These are phyloP conservation scores for Purshia tridentata DNA, from an alignment of 306 rosid species.

Conservation along the genomic window DNA sequence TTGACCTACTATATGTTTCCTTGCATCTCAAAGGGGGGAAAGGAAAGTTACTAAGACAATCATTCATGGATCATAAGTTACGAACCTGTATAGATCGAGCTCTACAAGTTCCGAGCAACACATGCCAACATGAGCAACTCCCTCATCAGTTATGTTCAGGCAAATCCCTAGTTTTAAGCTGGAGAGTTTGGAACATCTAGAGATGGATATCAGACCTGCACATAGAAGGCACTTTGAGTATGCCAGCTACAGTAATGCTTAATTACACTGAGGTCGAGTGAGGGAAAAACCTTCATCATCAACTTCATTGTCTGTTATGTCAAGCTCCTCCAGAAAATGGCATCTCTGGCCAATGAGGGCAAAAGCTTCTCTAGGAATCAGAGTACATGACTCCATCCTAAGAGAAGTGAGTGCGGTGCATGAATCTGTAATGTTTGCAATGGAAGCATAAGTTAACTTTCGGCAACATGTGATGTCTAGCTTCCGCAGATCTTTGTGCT, in stretches of 20 bases:
- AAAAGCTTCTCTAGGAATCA: conserved; percentile 73
- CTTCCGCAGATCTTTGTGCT: conserved; percentile 74
- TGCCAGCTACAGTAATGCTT: conserved; percentile 16
- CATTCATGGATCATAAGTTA: conserved; percentile 15
- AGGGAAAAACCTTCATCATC: conserved; percentile 72
- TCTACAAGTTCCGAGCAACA: conserved; percentile 66
- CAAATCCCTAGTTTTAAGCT: conserved; percentile 84
- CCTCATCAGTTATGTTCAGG: conserved; percentile 76
- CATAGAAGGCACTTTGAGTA: conserved; percentile 24
- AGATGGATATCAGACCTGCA: conserved; percentile 71
- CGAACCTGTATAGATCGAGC: conserved; percentile 90
- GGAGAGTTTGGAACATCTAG: conserved; percentile 64
- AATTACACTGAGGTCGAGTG: conserved; percentile 6
- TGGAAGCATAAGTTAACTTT: conserved; percentile 65
- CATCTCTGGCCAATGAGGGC: conserved; percentile 68
- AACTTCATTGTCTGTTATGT: conserved; percentile 84
- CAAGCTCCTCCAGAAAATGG: conserved; percentile 71
- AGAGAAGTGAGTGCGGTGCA: conserved; percentile 73
- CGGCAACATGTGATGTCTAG: conserved; percentile 97
- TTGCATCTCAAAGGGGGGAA: not conserved
- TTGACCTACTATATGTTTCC: not conserved
- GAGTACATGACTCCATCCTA: conserved; percentile 84
- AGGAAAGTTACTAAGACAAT: not conserved
- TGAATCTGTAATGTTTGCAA: conserved; percentile 61
- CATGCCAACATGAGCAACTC: conserved; percentile 66